Evolutionary conservation across 257 asterid genomes (phyloP).

Genomic region (Solanum gandarillasii): DNA sequence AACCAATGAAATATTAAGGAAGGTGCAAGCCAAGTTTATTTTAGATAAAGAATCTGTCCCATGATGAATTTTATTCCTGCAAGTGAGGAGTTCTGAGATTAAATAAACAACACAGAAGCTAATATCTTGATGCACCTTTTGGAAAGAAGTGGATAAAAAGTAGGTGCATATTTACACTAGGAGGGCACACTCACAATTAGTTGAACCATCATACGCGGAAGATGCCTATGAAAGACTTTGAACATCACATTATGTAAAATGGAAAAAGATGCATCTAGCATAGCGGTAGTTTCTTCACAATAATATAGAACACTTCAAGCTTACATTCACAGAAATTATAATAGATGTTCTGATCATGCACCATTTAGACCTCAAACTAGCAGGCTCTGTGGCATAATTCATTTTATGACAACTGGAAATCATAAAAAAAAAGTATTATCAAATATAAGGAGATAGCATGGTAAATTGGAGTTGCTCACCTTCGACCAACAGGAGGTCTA

Average conservation of each 20-base stretch:
- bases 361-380: neutral
- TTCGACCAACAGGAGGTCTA: constrained; percentile 90
- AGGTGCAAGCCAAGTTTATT: neutral
- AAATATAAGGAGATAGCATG: neutral
- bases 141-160: neutral
- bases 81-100: neutral
- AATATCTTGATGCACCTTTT: neutral
- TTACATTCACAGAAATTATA: neutral
- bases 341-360: neutral
- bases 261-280: neutral
- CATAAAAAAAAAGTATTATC: neutral
- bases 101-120: neutral
- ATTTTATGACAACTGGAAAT: neutral
- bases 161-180: neutral
- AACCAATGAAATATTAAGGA: neutral
- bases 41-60: neutral
- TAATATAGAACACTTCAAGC: neutral
- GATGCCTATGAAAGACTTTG: neutral
- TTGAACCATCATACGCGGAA: neutral
- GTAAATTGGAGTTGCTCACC: constrained; percentile 24
- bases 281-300: neutral
- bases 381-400: neutral
- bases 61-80: neutral
- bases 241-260: neutral
- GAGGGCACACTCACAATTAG: neutral